These are phyloP conservation scores for Boletus pseudopeckii DNA, from an alignment of 768 basidiomycete species.

Conservation along the genomic window DNA sequence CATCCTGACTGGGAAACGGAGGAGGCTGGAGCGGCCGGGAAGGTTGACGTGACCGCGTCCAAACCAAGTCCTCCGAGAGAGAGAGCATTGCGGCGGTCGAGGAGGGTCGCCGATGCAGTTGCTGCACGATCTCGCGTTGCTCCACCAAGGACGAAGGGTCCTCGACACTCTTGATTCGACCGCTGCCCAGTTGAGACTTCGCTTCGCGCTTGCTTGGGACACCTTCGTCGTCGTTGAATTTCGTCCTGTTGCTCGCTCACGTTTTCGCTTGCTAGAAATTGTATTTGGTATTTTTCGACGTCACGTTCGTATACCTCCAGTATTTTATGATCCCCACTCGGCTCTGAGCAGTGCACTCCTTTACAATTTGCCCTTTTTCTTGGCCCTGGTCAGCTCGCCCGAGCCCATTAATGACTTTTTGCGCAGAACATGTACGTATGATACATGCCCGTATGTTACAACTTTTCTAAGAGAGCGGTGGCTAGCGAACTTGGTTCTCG, in stretches of 20 bases:
- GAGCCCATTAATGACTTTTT: constrained; percentile 19
- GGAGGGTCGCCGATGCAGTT: constrained; percentile 60
- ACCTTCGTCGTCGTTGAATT: constrained; percentile 2
- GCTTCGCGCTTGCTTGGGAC: background rate
- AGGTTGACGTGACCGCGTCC: background rate
- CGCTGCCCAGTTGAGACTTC: background rate
- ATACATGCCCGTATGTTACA: constrained; percentile 15
- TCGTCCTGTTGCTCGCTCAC: constrained; percentile 9
- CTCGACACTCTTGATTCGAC: constrained; percentile 24
- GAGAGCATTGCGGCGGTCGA: constrained; percentile 45
- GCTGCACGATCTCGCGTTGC: constrained; percentile 47
- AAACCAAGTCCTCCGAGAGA: constrained; percentile 6
- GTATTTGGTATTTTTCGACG: constrained; percentile 21
- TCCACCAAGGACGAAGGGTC: constrained; percentile 28
- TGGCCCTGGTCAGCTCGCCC: constrained; percentile 2
- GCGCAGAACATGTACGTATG: constrained; percentile 9
- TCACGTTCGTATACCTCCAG: constrained; percentile 22
- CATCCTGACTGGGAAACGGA: constrained; percentile 52
- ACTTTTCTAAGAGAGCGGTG: background rate
- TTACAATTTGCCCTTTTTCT: constrained; percentile 13
- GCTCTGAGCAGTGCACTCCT: constrained; percentile 11
- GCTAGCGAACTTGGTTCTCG: background rate
- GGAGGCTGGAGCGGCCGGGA: constrained; percentile 20
- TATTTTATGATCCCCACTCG: constrained; percentile 28
- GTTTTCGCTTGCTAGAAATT: constrained; percentile 20